Percentiles rank a stretch among this genome's conserved stretches.
phyloP scores from a whole-genome alignment of 2,329 filamentous ascomycete genomes.

The Erysiphe pulchra region DNA sequence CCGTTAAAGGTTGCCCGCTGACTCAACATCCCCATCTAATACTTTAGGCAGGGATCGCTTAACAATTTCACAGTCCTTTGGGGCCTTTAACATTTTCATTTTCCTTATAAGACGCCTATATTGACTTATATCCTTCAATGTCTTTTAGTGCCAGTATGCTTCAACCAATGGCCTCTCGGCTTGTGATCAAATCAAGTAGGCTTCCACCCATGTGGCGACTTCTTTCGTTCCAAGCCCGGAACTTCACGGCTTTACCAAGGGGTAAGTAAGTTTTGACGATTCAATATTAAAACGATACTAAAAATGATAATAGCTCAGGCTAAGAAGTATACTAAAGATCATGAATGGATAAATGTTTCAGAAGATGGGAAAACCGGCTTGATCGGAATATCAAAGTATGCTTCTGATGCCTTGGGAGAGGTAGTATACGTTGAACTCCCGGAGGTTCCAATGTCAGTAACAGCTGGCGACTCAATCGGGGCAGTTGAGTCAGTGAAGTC shows the following conservation, averaged over 20 bases:
- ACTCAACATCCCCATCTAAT: no score
- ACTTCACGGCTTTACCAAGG: constrained; percentile 20
- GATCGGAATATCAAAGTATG: constrained; percentile 73
- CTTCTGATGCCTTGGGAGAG: constrained; percentile 76
- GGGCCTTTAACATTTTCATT: no score
- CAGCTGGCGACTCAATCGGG: constrained; percentile 61
- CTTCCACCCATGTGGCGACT: constrained; percentile 6
- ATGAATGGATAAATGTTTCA: constrained; percentile 90
- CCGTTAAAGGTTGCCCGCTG: no score
- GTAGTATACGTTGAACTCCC: constrained; percentile 96
- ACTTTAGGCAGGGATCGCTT: no score
- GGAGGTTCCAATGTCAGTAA: constrained; percentile 37
- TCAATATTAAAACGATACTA: not conserved
- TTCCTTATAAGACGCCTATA: no score
- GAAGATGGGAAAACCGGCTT: constrained; percentile 60
- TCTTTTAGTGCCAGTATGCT: constrained; percentile 30
- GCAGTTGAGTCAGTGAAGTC: constrained; percentile 97
- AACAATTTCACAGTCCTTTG: no score
- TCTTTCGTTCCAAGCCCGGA: constrained; percentile 16
- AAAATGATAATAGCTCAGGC: constrained; percentile 5
- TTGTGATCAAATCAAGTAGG: constrained; percentile 5
- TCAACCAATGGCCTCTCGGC: constrained; percentile 14
- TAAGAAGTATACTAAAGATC: constrained; percentile 86
- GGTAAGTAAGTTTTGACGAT: constrained; percentile 14
- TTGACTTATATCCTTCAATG: constrained; percentile 17